Conservation (phyloP, 225 moss, liverwort and hornwort genomes). For the Pseudoscleropodium purum region DNA sequence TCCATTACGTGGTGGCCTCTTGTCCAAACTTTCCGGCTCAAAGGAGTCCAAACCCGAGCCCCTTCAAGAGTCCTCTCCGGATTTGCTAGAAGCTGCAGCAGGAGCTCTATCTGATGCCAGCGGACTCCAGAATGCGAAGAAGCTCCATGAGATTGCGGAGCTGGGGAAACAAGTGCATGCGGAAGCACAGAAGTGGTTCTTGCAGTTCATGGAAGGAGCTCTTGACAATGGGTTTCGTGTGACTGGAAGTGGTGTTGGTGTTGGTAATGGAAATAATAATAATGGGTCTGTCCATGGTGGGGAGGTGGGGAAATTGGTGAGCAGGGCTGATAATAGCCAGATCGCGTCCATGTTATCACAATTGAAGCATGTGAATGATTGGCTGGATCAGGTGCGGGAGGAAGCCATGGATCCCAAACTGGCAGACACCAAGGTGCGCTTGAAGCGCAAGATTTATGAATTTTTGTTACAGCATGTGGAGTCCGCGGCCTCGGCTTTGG, state of each 20-base stretch:
- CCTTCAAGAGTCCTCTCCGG: not conserved
- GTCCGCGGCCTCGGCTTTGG: conserved; percentile 61
- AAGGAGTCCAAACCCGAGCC: conserved; percentile 6
- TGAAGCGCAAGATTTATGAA: conserved; percentile 56
- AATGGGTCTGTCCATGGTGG: not conserved
- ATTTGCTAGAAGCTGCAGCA: not conserved
- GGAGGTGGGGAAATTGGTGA: conserved; percentile 21
- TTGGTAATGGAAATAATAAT: not conserved
- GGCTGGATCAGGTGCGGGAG: conserved; percentile 46
- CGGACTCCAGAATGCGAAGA: conserved; percentile 3
- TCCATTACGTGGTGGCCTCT: not conserved
- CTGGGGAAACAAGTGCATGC: conserved; percentile 28
- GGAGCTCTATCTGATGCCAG: not conserved
- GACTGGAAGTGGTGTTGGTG: not conserved
- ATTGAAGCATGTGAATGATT: conserved; percentile 57
- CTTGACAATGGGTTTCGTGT: conserved; percentile 33
- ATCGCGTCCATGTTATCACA: conserved; percentile 58
- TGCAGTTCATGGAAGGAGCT: conserved; percentile 48
- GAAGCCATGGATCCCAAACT: conserved; percentile 7
- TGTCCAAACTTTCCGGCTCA: not conserved
- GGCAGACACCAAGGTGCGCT: conserved; percentile 27
- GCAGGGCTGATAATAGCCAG: conserved; percentile 39
- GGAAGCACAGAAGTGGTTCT: conserved; percentile 47
- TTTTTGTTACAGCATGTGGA: conserved; percentile 58
- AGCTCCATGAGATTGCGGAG: conserved; percentile 28